A percentile compares a stretch with the other conserved stretches of the same genome.
These are phyloP conservation scores for Forsythia suspensa DNA, from an alignment of 257 asterid species.

Conservation along the genomic window DNA sequence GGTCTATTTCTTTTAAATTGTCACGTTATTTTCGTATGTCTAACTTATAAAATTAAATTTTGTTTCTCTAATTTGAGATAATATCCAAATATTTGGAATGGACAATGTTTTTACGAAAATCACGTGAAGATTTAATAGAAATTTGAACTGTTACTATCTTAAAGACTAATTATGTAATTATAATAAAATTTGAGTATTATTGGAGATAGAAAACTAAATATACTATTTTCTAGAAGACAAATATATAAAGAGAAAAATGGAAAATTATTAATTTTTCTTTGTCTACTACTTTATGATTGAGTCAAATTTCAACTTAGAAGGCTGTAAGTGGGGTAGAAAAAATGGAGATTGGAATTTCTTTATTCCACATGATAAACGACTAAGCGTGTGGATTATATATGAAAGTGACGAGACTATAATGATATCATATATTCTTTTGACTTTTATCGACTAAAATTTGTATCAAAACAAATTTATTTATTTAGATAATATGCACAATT, in stretches of 20 bases:
- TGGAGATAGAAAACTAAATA: too few species aligned
- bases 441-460: not conserved
- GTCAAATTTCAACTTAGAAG: not conserved
- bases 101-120: too few species aligned
- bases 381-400: not conserved
- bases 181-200: too few species aligned
- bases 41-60: too few species aligned
- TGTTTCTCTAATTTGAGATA: too few species aligned
- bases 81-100: too few species aligned
- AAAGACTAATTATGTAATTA: too few species aligned
- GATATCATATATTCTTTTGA: not conserved
- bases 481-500: not conserved
- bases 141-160: not conserved
- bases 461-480: not conserved
- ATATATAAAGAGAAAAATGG: too few species aligned
- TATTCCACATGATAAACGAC: not conserved
- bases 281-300: not conserved
- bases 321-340: not conserved
- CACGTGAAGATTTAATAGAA: too few species aligned
- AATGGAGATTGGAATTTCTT: not conserved
- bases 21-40: too few species aligned
- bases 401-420: conserved; percentile 6
- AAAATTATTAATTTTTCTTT: not conserved
- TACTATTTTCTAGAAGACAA: too few species aligned
- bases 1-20: too few species aligned